Conservation (phyloP, 2,329 filamentous ascomycete genomes). For the Colletotrichum spinosum region DNA sequence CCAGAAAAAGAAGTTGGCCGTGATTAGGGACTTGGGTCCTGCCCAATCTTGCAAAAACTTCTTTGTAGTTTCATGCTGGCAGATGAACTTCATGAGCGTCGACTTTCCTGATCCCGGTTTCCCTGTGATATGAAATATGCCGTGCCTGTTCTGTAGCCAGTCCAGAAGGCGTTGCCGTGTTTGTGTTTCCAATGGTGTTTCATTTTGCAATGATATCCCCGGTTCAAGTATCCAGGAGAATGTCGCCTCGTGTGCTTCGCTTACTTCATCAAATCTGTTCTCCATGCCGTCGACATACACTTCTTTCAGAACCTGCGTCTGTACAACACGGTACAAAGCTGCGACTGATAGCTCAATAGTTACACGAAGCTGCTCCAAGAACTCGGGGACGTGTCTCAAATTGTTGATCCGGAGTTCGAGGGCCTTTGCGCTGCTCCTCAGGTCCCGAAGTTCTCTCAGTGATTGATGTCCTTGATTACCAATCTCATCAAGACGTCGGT, state of each 20-base stretch:
- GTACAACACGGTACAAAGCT: not conserved
- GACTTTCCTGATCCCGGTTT: constrained; percentile 27
- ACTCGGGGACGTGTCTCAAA: not conserved
- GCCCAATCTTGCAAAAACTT: not conserved
- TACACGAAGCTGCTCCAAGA: not conserved
- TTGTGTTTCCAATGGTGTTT: not conserved
- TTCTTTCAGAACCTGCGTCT: not conserved
- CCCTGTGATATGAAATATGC: constrained; percentile 7
- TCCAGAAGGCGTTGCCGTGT: not conserved
- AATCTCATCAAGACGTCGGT: not conserved
- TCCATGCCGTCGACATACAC: constrained; percentile 2
- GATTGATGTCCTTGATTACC: not conserved
- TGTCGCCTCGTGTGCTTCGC: constrained; percentile 4
- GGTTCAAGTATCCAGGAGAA: constrained; percentile 2
- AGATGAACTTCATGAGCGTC: constrained; percentile 23
- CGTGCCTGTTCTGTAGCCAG: not conserved
- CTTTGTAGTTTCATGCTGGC: not conserved
- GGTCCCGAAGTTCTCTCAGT: not conserved
- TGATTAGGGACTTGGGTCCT: constrained; percentile 9
- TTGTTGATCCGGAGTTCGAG: not conserved
- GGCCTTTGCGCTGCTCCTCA: not conserved
- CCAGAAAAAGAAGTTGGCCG: constrained; percentile 22
- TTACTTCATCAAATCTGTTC: constrained; percentile 7
- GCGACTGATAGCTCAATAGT: not conserved
- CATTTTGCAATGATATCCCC: too few relatives aligned